phyloP scores from a whole-genome alignment of 140 eudicot species.

The Oenanthe javanica region DNA sequence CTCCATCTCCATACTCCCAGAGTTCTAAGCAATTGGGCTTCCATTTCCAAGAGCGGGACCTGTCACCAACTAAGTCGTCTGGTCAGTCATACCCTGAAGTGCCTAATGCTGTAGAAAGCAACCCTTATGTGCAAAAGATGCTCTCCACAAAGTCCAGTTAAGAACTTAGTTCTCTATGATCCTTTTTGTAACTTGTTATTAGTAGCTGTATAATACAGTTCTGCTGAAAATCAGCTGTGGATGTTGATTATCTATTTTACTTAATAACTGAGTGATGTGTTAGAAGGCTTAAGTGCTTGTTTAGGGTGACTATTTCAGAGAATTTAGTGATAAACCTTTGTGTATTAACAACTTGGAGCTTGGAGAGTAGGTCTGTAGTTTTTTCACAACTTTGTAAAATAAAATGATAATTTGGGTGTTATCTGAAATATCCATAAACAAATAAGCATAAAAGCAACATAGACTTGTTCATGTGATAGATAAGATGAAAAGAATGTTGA shows the following conservation, averaged over 20 bases:
- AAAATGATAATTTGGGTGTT: too few relatives aligned
- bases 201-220: not conserved
- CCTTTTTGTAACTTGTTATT: not conserved
- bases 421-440: not conserved
- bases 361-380: not conserved
- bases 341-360: not conserved
- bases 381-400: not conserved
- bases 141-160: constrained; percentile 27
- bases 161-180: not conserved
- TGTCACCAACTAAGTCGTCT: constrained; percentile 56
- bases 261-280: not conserved
- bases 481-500: not conserved
- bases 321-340: not conserved
- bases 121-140: constrained; percentile 25
- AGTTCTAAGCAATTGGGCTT: constrained; percentile 27
- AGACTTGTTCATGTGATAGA: not conserved
- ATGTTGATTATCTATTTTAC: not conserved
- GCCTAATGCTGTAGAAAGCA: constrained; percentile 40
- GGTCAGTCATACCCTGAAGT: constrained; percentile 50
- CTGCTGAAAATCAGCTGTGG: not conserved
- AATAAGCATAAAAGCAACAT: not conserved
- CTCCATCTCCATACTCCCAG: constrained; percentile 23
- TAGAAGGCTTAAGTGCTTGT: not conserved
- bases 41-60: constrained; percentile 49
- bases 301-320: not conserved